A percentile compares a stretch with the other conserved stretches of the same genome.
These are phyloP conservation scores for Cercospora sp. DNA, from an alignment of 2,329 filamentous ascomycete species.

Conservation along the genomic window DNA sequence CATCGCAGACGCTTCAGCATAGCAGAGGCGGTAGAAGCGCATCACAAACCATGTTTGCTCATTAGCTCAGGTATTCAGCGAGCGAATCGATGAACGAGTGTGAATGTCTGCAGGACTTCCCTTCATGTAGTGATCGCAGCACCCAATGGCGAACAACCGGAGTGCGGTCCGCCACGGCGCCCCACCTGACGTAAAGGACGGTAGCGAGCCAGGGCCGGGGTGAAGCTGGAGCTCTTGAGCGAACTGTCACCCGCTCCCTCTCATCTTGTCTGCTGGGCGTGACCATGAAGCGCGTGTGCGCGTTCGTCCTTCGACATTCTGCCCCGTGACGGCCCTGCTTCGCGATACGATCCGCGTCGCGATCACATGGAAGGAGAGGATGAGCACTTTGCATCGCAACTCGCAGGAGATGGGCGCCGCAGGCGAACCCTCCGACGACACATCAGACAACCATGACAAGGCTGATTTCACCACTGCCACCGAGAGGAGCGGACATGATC, in stretches of 20 bases:
- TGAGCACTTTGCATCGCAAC: conserved; percentile 1
- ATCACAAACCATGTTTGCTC: background rate
- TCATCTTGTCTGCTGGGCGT: background rate
- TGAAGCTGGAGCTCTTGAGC: background rate
- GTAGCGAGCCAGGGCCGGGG: background rate
- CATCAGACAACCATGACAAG: background rate
- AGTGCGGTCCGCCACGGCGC: background rate
- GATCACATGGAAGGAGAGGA: conserved; percentile 10
- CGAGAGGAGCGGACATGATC: background rate
- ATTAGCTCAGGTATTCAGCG: background rate
- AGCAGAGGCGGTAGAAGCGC: background rate
- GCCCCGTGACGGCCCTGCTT: background rate
- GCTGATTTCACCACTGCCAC: background rate
- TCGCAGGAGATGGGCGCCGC: conserved; percentile 1
- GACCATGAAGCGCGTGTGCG: background rate
- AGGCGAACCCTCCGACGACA: background rate
- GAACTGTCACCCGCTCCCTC: background rate
- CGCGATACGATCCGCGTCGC: background rate
- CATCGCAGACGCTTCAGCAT: conserved; percentile 37
- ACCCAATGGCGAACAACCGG: background rate
- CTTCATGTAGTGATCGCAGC: background rate
- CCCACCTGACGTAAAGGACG: background rate
- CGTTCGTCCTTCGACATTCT: background rate
- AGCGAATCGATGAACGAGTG: background rate
- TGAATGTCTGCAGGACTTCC: background rate